These are phyloP conservation scores for Hypsizygus marmoreus DNA, from an alignment of 768 basidiomycete genomes.

Conservation along the genomic window DNA sequence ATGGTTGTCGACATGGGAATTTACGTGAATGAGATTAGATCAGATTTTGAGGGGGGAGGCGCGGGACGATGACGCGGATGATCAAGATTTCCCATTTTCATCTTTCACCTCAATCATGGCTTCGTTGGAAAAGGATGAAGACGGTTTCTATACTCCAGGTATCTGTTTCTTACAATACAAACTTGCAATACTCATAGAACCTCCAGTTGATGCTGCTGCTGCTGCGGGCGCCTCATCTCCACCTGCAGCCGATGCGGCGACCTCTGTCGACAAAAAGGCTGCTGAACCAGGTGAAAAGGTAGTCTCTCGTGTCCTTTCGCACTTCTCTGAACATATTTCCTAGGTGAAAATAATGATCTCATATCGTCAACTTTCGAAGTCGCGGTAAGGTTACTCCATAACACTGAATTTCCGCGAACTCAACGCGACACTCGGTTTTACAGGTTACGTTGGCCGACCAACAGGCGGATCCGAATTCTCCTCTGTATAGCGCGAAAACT, in stretches of 20 bases:
- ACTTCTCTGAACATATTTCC: background rate
- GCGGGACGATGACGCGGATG: conserved; percentile 2
- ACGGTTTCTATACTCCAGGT: conserved; percentile 78
- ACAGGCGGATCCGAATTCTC: conserved; percentile 95
- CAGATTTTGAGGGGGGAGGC: too few relatives aligned
- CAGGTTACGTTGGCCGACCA: conserved; percentile 97
- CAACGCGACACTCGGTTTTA: conserved; percentile 3
- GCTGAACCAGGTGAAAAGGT: conserved; percentile 26
- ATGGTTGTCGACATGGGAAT: background rate
- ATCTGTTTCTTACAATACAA: conserved; percentile 7
- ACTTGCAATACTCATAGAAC: conserved; percentile 2
- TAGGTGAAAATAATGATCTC: conserved; percentile 53
- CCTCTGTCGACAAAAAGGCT: conserved; percentile 26
- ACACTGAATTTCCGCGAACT: conserved; percentile 10
- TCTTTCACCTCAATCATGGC: conserved; percentile 16
- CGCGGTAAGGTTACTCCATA: conserved; percentile 48
- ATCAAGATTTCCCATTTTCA: background rate
- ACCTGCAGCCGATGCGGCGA: conserved; percentile 21
- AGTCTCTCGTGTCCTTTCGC: background rate
- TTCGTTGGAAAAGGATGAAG: conserved; percentile 72
- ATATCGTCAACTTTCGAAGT: conserved; percentile 85
- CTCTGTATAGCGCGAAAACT: conserved; percentile 87
- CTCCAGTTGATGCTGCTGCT: conserved; percentile 16
- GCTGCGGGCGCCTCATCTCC: conserved; percentile 27
- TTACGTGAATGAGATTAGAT: conserved; percentile 10